These are phyloP conservation scores for Thermothelomyces thermophilus DNA, from an alignment of 2,329 filamentous ascomycete genomes.

Conservation along the genomic window DNA sequence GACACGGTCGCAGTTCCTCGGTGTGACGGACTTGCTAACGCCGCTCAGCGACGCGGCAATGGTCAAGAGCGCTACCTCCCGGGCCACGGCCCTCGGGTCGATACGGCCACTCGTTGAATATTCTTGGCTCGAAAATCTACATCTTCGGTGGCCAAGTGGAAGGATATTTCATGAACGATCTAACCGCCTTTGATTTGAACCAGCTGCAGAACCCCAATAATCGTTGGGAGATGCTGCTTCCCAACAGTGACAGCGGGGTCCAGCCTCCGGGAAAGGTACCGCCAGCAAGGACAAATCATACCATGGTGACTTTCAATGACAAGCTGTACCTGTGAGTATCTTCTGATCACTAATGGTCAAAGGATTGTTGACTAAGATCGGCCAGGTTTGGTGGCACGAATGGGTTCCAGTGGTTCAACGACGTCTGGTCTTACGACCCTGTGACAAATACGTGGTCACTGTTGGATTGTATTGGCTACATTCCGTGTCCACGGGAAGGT, in stretches of 20 bases:
- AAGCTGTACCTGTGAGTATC: conserved; percentile 78
- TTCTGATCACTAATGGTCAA: background rate
- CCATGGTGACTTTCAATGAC: conserved; percentile 85
- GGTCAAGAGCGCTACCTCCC: conserved; percentile 87
- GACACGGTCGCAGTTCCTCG: conserved; percentile 32
- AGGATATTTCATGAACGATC: conserved; percentile 95
- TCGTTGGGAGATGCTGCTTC: conserved; percentile 87
- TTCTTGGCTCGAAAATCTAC: conserved; percentile 92
- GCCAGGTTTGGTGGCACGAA: conserved; percentile 92
- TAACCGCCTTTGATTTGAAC: conserved; percentile 92
- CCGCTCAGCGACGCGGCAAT: conserved; percentile 81
- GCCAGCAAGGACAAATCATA: conserved; percentile 89
- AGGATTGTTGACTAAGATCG: conserved; percentile 15
- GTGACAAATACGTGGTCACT: conserved; percentile 76
- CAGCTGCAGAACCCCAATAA: conserved; percentile 86
- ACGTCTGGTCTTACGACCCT: conserved; percentile 95
- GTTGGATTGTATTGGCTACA: conserved; percentile 95
- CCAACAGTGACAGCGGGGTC: conserved; percentile 59
- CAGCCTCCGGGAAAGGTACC: conserved; percentile 62
- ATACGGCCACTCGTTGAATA: conserved; percentile 95
- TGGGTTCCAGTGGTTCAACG: conserved; percentile 95
- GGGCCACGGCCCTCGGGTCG: conserved; percentile 80
- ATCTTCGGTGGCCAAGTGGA: conserved; percentile 97
- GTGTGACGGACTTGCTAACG: conserved; percentile 8
- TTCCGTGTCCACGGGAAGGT: conserved; percentile 86